Base-by-base conservation (phyloP, 768 basidiomycete species). In the Leucocoprinus leucothites region DNA sequence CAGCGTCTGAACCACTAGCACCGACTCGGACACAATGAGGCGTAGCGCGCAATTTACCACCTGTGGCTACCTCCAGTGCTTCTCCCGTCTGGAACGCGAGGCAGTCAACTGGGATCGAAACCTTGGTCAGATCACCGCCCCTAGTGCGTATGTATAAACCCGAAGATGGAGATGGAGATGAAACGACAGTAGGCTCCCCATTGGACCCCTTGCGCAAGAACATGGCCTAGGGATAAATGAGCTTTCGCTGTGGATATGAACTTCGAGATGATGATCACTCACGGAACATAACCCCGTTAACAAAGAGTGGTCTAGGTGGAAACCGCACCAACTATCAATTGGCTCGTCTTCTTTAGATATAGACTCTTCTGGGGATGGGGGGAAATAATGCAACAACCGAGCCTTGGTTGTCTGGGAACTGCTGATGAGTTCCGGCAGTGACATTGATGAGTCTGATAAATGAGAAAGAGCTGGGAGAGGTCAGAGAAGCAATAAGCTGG, bases 31-130 rank as follows among this genome's bases (percentile, higher is more conserved):
- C 96, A 60, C 91, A 97, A 61, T 98, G 96, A 11, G 96, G 96
- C 0, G 97, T 99, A 0, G 97, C 97, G 41, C 86, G 82, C 14
- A 99, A 76, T 53, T 78, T 82, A 13, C 86, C 83, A 9, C 78
- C 83, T 1, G 96, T 98, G 21, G 95, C 87, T 21, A 98, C 75
- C 67, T 97, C 87, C 19, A 99, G 81, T 8, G 96, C 92, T 71
- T 99, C 94, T 5, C 97, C 97, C 0, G 94, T 98, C 69, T 99
- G 97, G 70, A 99, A 98, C 2, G 95, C 96, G 49, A 96, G 72
- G 64, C 87, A 91, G 65, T 91, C 82, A 16, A 72, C 64, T 3
- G 97, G 96, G 59, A 99, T 97, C 1, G 84, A 78, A 16, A 96
- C 92, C 67, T 92, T 94, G 13, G 82, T 84, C 24, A 95, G 68